These are phyloP conservation scores for Mycena floridula DNA, from an alignment of 768 basidiomycete species.

Conservation along the genomic window DNA sequence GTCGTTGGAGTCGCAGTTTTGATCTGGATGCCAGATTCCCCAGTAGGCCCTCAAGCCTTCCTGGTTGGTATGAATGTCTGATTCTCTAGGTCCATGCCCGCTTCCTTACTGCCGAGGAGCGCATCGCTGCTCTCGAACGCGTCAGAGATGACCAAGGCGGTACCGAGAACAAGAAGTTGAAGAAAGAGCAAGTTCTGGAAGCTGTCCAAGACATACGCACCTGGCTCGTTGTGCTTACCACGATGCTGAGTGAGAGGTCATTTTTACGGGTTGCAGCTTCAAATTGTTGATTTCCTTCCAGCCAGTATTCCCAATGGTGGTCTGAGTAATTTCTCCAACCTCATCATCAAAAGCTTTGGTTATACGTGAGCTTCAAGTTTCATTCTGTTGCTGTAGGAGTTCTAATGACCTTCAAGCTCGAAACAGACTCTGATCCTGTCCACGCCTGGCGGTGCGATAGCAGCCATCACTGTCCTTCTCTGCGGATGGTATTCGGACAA, in stretches of 20 bases:
- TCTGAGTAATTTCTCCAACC: slow-evolving; percentile 57
- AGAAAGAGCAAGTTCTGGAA: slow-evolving; percentile 52
- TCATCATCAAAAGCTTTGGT: slow-evolving; percentile 58
- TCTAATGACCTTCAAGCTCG: slow-evolving; percentile 28
- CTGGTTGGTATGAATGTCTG: too few relatives aligned
- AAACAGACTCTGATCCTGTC: slow-evolving; percentile 55
- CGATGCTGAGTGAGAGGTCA: slow-evolving; percentile 43
- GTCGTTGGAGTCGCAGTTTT: slow-evolving; percentile 50
- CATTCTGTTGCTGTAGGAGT: neutral
- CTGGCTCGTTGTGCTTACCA: slow-evolving; percentile 57
- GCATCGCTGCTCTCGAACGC: slow-evolving; percentile 57
- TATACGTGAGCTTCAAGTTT: slow-evolving; percentile 40
- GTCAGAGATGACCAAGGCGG: slow-evolving; percentile 65
- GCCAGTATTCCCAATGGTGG: slow-evolving; percentile 64
- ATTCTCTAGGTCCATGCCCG: slow-evolving; percentile 52
- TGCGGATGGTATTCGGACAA: slow-evolving; percentile 65
- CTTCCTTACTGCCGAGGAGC: slow-evolving; percentile 51
- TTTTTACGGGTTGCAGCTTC: neutral
- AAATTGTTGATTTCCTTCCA: slow-evolving; percentile 14
- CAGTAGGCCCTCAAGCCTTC: too few relatives aligned
- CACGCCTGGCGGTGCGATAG: slow-evolving; percentile 49
- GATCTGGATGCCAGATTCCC: slow-evolving; percentile 61
- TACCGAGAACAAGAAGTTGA: slow-evolving; percentile 52
- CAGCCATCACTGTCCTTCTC: slow-evolving; percentile 37
- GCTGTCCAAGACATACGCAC: slow-evolving; percentile 52